A percentile compares a stretch with the other conserved stretches of the same genome.
Conservation (phyloP, 768 basidiomycete genomes). For the Baorangia bicolor region DNA sequence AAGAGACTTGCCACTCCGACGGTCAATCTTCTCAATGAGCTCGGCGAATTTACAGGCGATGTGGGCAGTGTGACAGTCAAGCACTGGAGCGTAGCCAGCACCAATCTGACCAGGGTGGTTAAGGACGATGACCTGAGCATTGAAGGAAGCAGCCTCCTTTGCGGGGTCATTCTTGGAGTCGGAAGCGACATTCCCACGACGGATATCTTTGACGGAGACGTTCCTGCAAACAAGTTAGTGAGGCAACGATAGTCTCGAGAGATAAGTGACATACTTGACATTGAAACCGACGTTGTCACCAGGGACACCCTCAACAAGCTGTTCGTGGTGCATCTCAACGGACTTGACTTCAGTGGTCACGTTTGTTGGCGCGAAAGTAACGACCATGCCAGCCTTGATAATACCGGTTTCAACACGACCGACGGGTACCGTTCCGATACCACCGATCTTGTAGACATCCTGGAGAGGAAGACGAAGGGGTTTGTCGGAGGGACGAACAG, state of each 20-base stretch:
- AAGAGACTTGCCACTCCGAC: constrained; percentile 92
- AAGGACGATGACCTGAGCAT: constrained; percentile 99
- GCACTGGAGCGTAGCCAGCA: constrained; percentile 97
- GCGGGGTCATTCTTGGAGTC: constrained; percentile 99
- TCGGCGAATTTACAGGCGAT: constrained; percentile 99
- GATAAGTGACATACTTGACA: constrained; percentile 68
- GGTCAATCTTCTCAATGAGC: constrained; percentile 99
- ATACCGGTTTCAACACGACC: constrained; percentile 99
- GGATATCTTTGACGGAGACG: constrained; percentile 99
- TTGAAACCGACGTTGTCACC: constrained; percentile 99
- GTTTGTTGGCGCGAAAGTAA: constrained; percentile 93
- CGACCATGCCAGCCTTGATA: constrained; percentile 99
- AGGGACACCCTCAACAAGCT: constrained; percentile 89
- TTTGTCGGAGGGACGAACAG: constrained; percentile 95
- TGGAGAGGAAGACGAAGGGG: constrained; percentile 99
- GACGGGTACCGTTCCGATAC: constrained; percentile 99
- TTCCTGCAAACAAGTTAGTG: constrained; percentile 55
- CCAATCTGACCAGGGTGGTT: constrained; percentile 99
- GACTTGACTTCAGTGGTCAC: constrained; percentile 99
- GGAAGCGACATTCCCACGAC: constrained; percentile 98
- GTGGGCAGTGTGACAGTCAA: constrained; percentile 99
- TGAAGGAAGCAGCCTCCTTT: constrained; percentile 99
- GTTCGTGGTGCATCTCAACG: constrained; percentile 99
- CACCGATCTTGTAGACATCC: constrained; percentile 99
- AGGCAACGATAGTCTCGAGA: neutral